Evolutionary conservation across 1,284 basidiomycete genomes (phyloP).

Genomic region (Apiotrichum laibachii): DNA sequence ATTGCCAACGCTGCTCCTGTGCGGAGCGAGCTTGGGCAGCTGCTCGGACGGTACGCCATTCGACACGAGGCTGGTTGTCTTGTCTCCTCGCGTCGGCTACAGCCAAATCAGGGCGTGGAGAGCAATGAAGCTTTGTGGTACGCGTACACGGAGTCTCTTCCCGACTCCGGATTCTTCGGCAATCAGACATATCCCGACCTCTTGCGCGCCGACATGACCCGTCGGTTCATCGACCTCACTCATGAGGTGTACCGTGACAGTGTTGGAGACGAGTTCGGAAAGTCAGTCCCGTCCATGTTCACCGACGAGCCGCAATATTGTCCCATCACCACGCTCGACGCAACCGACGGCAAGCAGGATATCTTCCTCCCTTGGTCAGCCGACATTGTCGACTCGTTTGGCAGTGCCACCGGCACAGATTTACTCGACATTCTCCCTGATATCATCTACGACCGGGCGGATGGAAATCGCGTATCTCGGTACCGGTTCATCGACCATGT

Average conservation of each 20-base stretch:
- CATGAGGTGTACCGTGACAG: constrained; percentile 30
- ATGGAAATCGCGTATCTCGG: constrained; percentile 14
- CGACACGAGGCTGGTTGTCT: constrained; percentile 16
- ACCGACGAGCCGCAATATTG: constrained; percentile 35
- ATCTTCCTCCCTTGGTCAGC: constrained; percentile 34
- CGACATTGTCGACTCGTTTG: constrained; percentile 16
- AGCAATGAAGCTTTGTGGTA: constrained; percentile 23
- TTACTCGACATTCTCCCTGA: constrained; percentile 26
- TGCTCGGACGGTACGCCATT: constrained; percentile 29
- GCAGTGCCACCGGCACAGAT: constrained; percentile 2
- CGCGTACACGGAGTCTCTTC: constrained; percentile 29
- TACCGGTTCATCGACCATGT: constrained; percentile 30
- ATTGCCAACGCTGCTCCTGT: constrained; percentile 29
- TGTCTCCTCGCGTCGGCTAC: constrained; percentile 20
- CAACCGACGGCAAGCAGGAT: constrained; percentile 18
- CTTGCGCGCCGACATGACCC: constrained; percentile 23
- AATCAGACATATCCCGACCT: constrained; percentile 32
- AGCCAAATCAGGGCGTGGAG: neutral
- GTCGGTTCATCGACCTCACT: constrained; percentile 31
- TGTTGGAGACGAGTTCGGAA: constrained; percentile 30
- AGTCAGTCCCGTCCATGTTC: constrained; percentile 31
- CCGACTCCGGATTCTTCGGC: constrained; percentile 27
- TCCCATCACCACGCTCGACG: constrained; percentile 20
- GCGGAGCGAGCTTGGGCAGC: constrained; percentile 29
- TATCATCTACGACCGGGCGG: constrained; percentile 26